A percentile compares a stretch with the other conserved stretches of the same genome.
phyloP scores from a whole-genome alignment of 192 early-diverging fungal genomes.

The Mortierella antarctica region DNA sequence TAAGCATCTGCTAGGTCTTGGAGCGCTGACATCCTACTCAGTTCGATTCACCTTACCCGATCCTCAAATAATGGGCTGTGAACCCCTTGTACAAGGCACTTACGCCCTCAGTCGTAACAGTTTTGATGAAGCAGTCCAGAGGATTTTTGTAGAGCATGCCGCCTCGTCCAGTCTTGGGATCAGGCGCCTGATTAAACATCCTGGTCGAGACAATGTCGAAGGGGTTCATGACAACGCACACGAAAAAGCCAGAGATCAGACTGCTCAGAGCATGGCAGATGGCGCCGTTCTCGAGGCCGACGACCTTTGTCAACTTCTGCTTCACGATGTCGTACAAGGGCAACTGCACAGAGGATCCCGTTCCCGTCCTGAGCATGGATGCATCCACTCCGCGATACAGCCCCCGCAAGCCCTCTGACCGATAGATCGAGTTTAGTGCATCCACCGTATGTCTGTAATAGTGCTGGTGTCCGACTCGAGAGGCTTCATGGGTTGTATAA shows the following conservation, averaged over 20 bases:
- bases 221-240: slow-evolving; percentile 94
- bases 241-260: slow-evolving; percentile 85
- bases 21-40: too few species aligned
- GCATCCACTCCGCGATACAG: slow-evolving; percentile 92
- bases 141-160: slow-evolving; percentile 81
- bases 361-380: slow-evolving; percentile 88
- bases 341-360: slow-evolving; percentile 92
- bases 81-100: slow-evolving; percentile 93
- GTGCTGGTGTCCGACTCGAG: slow-evolving; percentile 86
- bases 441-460: slow-evolving; percentile 75
- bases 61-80: slow-evolving; percentile 88
- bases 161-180: slow-evolving; percentile 58
- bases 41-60: slow-evolving; percentile 68
- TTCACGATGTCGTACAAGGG: slow-evolving; percentile 91
- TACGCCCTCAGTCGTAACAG: slow-evolving; percentile 83
- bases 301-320: slow-evolving; percentile 65
- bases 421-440: slow-evolving; percentile 74
- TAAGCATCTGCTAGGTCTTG: slow-evolving; percentile 3
- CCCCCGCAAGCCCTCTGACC: slow-evolving; percentile 78
- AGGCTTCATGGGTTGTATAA: slow-evolving; percentile 68
- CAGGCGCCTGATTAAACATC: slow-evolving; percentile 87
- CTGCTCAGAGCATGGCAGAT: slow-evolving; percentile 80
- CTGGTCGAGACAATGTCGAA: slow-evolving; percentile 95
- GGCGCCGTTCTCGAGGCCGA: slow-evolving; percentile 66
- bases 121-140: slow-evolving; percentile 90